phyloP scores from a whole-genome alignment of 345 rosid genomes.

The Aquilaria malaccensis region DNA sequence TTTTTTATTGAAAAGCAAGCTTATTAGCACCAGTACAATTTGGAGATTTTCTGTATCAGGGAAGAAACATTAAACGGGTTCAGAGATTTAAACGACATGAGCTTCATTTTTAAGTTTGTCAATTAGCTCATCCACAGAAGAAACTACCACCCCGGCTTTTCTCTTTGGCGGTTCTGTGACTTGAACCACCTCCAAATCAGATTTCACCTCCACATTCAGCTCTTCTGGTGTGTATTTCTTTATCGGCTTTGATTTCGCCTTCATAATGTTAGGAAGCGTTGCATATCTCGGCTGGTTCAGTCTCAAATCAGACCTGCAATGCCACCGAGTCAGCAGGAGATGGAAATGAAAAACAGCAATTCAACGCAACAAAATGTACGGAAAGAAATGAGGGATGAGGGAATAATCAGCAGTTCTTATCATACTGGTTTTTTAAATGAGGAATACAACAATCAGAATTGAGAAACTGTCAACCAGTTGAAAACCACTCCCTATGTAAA shows the following conservation, averaged over 20 bases:
- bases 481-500: no score
- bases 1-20: conserved; percentile 1
- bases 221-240: conserved; percentile 64
- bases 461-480: no score
- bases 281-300: conserved; percentile 95
- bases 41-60: neutral
- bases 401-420: no score
- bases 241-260: conserved; percentile 78
- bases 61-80: neutral
- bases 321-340: conserved; percentile 1
- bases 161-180: conserved; percentile 77
- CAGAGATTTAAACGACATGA: conserved; percentile 39
- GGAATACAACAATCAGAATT: no score
- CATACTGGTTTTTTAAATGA: no score
- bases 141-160: conserved; percentile 60
- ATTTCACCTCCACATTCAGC: conserved; percentile 50
- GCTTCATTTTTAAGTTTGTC: conserved; percentile 81
- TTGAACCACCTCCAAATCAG: conserved; percentile 61
- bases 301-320: conserved; percentile 79
- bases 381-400: no score
- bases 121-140: conserved; percentile 67
- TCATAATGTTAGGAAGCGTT: conserved; percentile 92
- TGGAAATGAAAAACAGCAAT: neutral
- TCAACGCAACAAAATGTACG: neutral
- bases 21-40: neutral